These are phyloP conservation scores for Candida boidinii DNA, from an alignment of 805 yeast species.

Conservation along the genomic window DNA sequence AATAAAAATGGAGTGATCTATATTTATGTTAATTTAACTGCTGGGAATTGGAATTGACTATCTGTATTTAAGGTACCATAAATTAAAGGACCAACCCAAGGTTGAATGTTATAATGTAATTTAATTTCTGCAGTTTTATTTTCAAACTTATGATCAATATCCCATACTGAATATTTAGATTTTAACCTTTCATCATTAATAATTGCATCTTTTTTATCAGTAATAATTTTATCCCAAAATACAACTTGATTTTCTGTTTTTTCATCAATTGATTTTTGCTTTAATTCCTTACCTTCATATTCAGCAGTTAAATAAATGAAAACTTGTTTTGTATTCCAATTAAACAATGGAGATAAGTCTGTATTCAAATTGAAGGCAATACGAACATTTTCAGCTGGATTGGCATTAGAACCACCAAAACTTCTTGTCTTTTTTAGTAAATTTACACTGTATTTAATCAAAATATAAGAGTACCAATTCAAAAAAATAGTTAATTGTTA, in stretches of 20 bases:
- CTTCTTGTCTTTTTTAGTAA: conserved; percentile 18
- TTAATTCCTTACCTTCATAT: conserved; percentile 42
- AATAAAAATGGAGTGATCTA: too few relatives aligned
- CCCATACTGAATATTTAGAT: conserved; percentile 85
- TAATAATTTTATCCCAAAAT: conserved; percentile 85
- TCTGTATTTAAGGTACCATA: conserved; percentile 47
- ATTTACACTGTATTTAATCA: conserved; percentile 23
- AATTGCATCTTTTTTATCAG: conserved; percentile 46
- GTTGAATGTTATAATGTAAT: conserved; percentile 90
- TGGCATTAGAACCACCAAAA: conserved; percentile 53
- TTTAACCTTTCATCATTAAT: conserved; percentile 42
- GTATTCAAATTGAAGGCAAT: conserved; percentile 63
- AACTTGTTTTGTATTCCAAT: conserved; percentile 97
- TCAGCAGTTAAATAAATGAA: conserved; percentile 87
- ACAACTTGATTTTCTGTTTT: conserved; percentile 59
- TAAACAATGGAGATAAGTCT: conserved; percentile 75
- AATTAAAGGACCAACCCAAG: conserved; percentile 72
- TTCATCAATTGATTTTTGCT: conserved; percentile 16
- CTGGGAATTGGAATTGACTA: conserved; percentile 15
- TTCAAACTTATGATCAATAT: conserved; percentile 52
- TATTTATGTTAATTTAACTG: background rate
- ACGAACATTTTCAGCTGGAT: conserved; percentile 69
- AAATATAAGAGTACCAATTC: too few relatives aligned
- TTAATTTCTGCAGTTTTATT: conserved; percentile 59
- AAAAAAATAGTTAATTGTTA: background rate